Conservation (phyloP, 73 alveolate species). For the Breviolum minutum region DNA sequence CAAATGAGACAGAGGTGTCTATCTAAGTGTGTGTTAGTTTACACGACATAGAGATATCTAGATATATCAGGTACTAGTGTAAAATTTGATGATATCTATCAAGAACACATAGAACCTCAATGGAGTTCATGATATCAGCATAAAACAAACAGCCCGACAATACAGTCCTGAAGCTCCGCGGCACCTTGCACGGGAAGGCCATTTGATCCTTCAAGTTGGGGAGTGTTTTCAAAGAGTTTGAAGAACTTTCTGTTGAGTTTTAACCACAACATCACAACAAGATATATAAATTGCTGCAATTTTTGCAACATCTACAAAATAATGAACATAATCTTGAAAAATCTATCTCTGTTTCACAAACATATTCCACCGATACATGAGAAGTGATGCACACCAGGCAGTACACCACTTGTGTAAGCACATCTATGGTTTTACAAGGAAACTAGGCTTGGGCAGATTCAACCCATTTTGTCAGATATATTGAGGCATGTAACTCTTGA, state of each 20-base stretch:
- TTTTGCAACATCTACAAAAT: too few species aligned
- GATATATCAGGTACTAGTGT: not conserved
- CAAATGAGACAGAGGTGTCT: not conserved
- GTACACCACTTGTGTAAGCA: too few species aligned
- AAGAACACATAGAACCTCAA: too few species aligned
- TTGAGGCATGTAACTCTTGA: not conserved
- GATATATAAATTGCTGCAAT: too few species aligned
- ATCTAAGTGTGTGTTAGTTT: not conserved
- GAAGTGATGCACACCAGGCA: too few species aligned
- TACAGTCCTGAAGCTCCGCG: conserved; percentile 18
- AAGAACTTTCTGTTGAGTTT: not conserved
- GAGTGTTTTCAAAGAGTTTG: not conserved
- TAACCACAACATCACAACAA: not conserved
- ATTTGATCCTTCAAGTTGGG: not conserved
- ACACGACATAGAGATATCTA: not conserved
- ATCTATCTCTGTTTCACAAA: too few species aligned
- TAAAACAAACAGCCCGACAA: not conserved
- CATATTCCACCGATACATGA: too few species aligned
- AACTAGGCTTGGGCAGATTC: not conserved
- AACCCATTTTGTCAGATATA: too few species aligned
- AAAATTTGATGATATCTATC: not conserved
- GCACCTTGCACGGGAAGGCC: conserved; percentile 26
- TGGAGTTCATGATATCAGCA: not conserved
- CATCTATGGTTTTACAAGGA: too few species aligned
- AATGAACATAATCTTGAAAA: too few species aligned